Evolutionary conservation across 768 basidiomycete genomes (phyloP).

Genomic region (Phanerodontia chrysosporium): DNA sequence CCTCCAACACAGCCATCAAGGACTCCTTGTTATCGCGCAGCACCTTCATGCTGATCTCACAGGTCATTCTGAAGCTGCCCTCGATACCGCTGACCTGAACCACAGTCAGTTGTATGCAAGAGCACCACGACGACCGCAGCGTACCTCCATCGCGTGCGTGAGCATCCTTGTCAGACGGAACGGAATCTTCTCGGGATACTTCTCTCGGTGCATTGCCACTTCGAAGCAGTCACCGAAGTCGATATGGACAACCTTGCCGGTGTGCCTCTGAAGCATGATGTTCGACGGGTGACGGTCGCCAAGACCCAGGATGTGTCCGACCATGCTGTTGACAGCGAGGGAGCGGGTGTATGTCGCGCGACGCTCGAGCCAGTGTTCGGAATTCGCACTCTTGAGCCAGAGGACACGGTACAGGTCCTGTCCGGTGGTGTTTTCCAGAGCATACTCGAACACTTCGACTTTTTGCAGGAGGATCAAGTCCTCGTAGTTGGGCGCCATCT

Average conservation of each 20-base stretch:
- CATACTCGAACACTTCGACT: constrained; percentile 98
- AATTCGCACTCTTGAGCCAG: constrained; percentile 93
- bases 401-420: constrained; percentile 96
- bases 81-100: constrained; percentile 92
- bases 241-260: constrained; percentile 94
- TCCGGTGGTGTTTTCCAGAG: constrained; percentile 95
- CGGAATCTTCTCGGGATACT: constrained; percentile 98
- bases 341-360: constrained; percentile 95
- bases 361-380: constrained; percentile 97
- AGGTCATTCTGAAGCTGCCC: constrained; percentile 92
- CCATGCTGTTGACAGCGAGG: constrained; percentile 96
- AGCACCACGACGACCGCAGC: constrained; percentile 15
- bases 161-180: constrained; percentile 98
- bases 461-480: constrained; percentile 91
- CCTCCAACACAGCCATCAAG: constrained; percentile 97
- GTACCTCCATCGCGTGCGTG: constrained; percentile 97
- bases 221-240: constrained; percentile 99
- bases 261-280: constrained; percentile 83
- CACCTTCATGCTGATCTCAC: constrained; percentile 97
- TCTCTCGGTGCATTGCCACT: constrained; percentile 95
- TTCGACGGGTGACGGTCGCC: constrained; percentile 99
- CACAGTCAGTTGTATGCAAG: not conserved
- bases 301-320: constrained; percentile 93
- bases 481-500: constrained; percentile 99
- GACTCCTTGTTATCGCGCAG: constrained; percentile 96